These are phyloP conservation scores for Chaetomium tenue DNA, from an alignment of 495 filamentous ascomycete genomes.

Conservation along the genomic window DNA sequence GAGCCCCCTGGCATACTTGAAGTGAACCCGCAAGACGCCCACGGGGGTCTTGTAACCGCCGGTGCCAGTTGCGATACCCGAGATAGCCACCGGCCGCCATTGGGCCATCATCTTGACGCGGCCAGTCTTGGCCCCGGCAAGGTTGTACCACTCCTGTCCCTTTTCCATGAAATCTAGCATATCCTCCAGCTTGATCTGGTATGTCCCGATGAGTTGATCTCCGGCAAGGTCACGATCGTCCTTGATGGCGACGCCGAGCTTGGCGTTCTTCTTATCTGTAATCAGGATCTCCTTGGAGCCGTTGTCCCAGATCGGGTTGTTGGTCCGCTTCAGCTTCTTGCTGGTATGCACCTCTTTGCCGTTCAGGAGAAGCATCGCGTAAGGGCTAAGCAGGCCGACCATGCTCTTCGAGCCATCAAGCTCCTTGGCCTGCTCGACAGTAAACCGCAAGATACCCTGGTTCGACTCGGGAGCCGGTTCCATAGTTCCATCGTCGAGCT, in stretches of 20 bases:
- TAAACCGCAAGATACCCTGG: constrained; percentile 89
- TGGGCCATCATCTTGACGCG: constrained; percentile 83
- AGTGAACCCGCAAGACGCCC: constrained; percentile 91
- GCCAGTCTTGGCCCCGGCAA: constrained; percentile 76
- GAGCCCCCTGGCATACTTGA: constrained; percentile 74
- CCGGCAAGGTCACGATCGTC: constrained; percentile 81
- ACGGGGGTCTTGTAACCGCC: constrained; percentile 91
- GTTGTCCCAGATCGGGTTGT: constrained; percentile 91
- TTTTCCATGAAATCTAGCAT: constrained; percentile 88
- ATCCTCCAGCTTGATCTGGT: constrained; percentile 91
- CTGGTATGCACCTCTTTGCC: constrained; percentile 81
- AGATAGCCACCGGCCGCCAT: constrained; percentile 91
- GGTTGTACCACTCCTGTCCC: constrained; percentile 93
- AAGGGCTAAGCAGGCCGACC: constrained; percentile 85
- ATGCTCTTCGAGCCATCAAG: constrained; percentile 87
- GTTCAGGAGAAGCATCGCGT: constrained; percentile 83
- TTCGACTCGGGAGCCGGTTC: constrained; percentile 83
- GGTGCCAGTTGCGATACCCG: constrained; percentile 67
- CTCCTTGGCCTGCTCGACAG: constrained; percentile 92
- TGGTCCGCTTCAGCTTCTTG: constrained; percentile 89
- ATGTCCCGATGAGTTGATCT: constrained; percentile 85
- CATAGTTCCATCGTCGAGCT: constrained; percentile 69
- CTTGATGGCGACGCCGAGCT: constrained; percentile 87
- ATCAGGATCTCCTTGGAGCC: constrained; percentile 89
- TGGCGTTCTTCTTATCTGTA: constrained; percentile 85